Conservation (phyloP, 129 eudicot genomes). For the Gnaphalium uliginosum region DNA sequence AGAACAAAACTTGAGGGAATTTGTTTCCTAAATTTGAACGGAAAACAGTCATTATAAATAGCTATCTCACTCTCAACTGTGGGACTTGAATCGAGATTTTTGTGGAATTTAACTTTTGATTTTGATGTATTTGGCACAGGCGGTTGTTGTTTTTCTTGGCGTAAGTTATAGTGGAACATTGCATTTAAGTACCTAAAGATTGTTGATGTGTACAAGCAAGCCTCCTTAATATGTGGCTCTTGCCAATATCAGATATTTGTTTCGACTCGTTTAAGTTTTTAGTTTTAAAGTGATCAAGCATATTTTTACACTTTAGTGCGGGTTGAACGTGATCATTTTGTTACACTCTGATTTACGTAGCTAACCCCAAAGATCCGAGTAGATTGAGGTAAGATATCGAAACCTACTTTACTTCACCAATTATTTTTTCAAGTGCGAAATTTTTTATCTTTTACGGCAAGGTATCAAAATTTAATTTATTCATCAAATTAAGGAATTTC, state of each 20-base stretch:
- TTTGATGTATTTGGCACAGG: conserved; percentile 39
- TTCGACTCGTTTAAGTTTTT: too few species aligned
- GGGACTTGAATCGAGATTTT: conserved; percentile 11
- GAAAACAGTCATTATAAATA: conserved; percentile 48
- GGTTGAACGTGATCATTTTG: too few species aligned
- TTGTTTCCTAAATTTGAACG: conserved; percentile 30
- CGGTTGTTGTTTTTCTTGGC: conserved; percentile 16
- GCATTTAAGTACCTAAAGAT: conserved; percentile 26
- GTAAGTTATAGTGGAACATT: conserved; percentile 17
- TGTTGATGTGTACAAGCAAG: conserved; percentile 3
- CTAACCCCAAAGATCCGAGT: too few species aligned
- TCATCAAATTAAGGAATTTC: too few species aligned
- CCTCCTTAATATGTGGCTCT: neutral
- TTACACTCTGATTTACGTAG: too few species aligned
- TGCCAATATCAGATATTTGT: neutral
- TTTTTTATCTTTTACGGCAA: too few species aligned
- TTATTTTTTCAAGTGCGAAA: too few species aligned
- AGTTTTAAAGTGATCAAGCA: too few species aligned
- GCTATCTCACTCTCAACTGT: conserved; percentile 14
- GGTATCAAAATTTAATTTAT: too few species aligned
- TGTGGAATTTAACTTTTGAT: conserved; percentile 19
- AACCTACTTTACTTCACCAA: too few species aligned
- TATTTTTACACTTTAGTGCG: too few species aligned
- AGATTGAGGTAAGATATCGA: too few species aligned
- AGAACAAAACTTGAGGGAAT: conserved; percentile 35